phyloP scores from a whole-genome alignment of 805 yeast species.

The Komagataella mondaviorum region DNA sequence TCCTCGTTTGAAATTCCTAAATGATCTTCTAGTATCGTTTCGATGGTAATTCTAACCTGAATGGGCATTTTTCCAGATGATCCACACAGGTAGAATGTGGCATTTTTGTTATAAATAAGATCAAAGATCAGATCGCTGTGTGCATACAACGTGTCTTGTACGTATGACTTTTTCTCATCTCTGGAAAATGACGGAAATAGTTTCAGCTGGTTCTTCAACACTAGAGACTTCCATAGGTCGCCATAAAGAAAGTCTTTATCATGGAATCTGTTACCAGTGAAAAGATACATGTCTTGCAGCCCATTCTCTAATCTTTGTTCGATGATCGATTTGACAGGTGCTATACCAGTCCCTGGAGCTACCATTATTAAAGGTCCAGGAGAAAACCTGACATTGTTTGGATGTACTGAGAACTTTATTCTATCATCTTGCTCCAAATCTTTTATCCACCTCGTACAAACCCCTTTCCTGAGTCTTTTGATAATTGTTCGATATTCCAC shows the following conservation, averaged over 20 bases:
- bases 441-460: constrained; percentile 70
- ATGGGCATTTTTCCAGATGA: constrained; percentile 91
- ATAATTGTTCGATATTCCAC: constrained; percentile 81
- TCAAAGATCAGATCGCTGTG: constrained; percentile 35
- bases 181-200: constrained; percentile 36
- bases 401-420: constrained; percentile 37
- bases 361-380: constrained; percentile 50
- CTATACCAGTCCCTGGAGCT: constrained; percentile 94
- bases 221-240: constrained; percentile 32
- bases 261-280: constrained; percentile 62
- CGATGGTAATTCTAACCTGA: constrained; percentile 71
- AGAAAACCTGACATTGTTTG: constrained; percentile 26
- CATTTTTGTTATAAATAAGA: constrained; percentile 38
- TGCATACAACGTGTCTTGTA: constrained; percentile 58
- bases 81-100: constrained; percentile 75
- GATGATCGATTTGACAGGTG: constrained; percentile 75
- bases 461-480: constrained; percentile 61
- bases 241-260: constrained; percentile 59
- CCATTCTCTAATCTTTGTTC: constrained; percentile 17
- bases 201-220: constrained; percentile 19
- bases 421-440: constrained; percentile 30
- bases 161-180: constrained; percentile 41
- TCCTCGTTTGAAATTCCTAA: constrained; percentile 25
- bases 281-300: constrained; percentile 28
- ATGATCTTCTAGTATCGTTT: constrained; percentile 39